Evolutionary conservation across 768 basidiomycete genomes (phyloP), one percentile per base, ranked within the genome.

Genomic region (Lactarius indigo): DNA sequence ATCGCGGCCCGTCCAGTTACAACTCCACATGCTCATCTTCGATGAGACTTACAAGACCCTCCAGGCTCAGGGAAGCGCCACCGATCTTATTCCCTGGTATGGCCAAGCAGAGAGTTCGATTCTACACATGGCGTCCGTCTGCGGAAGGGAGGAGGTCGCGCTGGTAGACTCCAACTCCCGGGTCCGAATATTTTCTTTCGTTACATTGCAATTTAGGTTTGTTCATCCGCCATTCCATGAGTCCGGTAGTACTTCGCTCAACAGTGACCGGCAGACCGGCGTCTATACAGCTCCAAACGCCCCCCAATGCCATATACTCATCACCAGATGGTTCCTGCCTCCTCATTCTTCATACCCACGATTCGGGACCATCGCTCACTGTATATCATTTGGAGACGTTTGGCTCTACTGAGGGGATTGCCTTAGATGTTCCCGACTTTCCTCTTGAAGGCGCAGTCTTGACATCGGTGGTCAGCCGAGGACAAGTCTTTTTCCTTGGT

Each of bases 371-470:
- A 7, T 50, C 62, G 41, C 47, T 83, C 2, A 78, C 74, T 1
- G 80, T 81, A 0, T 85, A 82, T 65, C 87, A 87, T 68, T 85
- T 82, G 83, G 75, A 74, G 4, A 84, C 84, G 0, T 86, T 88
- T 66, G 87, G 86, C 4, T 81, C 83, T 0, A 75, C 78, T 0
- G 70, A 75, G 13, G 86, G 85, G 17, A 81, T 80, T 26, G 20
- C 56, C 0, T 69, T 85, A 0, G 68, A 78, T n/a, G 58, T 83
- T 13, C 76, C 74, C 0, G 64, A 69, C 0, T 68, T 75, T 20
- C 63, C 70, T 3, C 57, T 68, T 2, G 70, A 74, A 1, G 72
- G 70, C 12, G 70, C 76, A 8, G 56, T 73, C 57, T 12, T 84
- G 18, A 85, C 85, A 0, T 86, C 87, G 0, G 64, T 88, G 26